Conservation (phyloP, 257 asterid genomes). For the Marsdenia floribunda region DNA sequence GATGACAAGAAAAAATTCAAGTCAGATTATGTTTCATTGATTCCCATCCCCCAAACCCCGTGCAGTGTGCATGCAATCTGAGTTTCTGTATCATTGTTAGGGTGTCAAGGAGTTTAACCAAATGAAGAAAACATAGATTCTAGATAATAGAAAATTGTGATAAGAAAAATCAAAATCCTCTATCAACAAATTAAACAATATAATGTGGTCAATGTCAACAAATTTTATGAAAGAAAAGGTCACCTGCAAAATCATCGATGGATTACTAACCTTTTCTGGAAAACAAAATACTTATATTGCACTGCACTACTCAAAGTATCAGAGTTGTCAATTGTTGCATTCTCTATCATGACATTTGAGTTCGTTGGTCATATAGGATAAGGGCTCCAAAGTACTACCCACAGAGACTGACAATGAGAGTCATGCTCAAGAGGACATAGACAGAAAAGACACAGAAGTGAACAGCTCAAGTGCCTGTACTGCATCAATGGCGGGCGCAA, state of each 20-base stretch:
- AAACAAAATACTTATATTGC: not conserved
- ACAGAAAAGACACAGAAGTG: not conserved
- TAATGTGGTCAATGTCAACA: not conserved
- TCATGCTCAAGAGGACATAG: not conserved
- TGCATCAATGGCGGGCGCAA: not conserved
- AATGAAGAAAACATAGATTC: not conserved
- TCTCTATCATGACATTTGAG: not conserved
- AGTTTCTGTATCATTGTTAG: not conserved
- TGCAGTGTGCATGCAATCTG: not conserved
- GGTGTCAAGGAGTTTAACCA: not conserved
- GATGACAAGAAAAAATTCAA: slow-evolving; percentile 4
- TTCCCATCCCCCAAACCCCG: not conserved
- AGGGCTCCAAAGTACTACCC: not conserved
- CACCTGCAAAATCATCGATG: not conserved
- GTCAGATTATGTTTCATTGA: not conserved
- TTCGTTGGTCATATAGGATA: not conserved
- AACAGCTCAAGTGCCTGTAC: not conserved
- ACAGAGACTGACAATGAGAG: not conserved
- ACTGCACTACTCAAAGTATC: not conserved
- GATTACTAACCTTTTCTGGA: not conserved
- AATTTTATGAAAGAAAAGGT: not conserved
- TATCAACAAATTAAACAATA: not conserved
- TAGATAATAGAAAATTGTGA: too few relatives aligned
- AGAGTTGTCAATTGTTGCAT: not conserved
- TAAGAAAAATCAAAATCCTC: not conserved